Evolutionary conservation across 148 eudicot genomes (phyloP).

Genomic region (Vaccinium macrocarpon): DNA sequence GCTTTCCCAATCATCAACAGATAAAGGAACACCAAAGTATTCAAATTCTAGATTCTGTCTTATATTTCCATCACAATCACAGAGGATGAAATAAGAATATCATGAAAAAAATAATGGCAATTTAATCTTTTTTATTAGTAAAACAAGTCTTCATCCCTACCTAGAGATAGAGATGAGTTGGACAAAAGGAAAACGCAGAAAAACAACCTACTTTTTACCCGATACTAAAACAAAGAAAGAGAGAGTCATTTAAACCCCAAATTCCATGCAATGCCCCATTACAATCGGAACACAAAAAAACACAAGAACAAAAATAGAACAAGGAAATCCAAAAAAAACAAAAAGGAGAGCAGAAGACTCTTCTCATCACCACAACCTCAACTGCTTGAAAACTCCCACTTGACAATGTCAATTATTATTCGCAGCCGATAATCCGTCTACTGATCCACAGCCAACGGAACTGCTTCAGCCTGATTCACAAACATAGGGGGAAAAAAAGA

Average conservation of each 20-base stretch:
- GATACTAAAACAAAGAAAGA: neutral
- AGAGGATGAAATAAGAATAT: neutral
- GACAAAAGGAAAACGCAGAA: conserved; percentile 8
- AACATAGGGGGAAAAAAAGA: neutral
- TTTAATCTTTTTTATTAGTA: conserved; percentile 6
- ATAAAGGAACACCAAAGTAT: neutral
- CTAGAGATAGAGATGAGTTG: neutral
- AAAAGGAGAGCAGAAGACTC: neutral
- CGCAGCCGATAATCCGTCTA: conserved; percentile 17
- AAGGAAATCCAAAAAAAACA: conserved; percentile 18
- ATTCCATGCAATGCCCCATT: conserved; percentile 10
- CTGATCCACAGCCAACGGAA: conserved; percentile 68
- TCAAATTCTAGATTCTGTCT: neutral
- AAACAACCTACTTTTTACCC: neutral
- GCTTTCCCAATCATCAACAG: neutral
- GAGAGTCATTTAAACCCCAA: neutral
- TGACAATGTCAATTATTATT: conserved; percentile 2
- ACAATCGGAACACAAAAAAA: neutral
- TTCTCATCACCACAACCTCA: conserved; percentile 29
- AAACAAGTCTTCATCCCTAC: neutral
- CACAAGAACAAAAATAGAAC: neutral
- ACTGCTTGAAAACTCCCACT: conserved; percentile 16
- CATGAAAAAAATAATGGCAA: neutral
- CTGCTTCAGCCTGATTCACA: conserved; percentile 70
- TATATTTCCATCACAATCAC: neutral